phyloP scores from a whole-genome alignment of 176 grass and related monocot genomes.

The Rhipidocladum racemiflorum region DNA sequence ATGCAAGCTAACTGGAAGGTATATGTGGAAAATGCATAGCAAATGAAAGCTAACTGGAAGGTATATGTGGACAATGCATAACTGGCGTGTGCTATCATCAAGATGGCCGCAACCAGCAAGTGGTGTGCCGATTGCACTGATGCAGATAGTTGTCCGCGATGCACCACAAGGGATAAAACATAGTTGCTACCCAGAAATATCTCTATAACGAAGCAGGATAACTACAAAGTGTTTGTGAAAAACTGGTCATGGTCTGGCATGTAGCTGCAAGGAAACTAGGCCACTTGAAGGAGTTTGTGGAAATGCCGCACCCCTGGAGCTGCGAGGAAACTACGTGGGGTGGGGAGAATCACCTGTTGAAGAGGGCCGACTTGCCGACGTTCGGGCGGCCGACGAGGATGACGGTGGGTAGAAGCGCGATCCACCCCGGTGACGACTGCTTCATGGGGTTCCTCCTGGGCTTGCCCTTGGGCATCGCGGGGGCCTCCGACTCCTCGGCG shows the following conservation, averaged over 20 bases:
- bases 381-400: conserved; percentile 90
- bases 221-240: neutral
- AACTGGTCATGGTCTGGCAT: neutral
- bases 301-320: conserved; percentile 19
- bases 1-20: too few species aligned
- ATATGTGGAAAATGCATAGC: too few species aligned
- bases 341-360: conserved; percentile 66
- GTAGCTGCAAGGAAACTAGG: neutral
- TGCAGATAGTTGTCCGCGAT: too few species aligned
- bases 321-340: neutral
- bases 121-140: neutral
- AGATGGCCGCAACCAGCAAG: neutral
- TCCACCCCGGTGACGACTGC: conserved; percentile 83
- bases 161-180: neutral
- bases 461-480: conserved; percentile 39
- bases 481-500: neutral
- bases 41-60: too few species aligned
- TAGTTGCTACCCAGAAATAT: neutral
- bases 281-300: conserved; percentile 21
- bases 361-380: conserved; percentile 93
- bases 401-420: conserved; percentile 74
- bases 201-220: neutral
- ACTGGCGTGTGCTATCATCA: neutral
- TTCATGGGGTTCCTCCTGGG: conserved; percentile 59
- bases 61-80: neutral